A percentile compares a stretch with the other conserved stretches of the same genome.
Conservation (phyloP, 306 rosid species). For the Senna tora region DNA sequence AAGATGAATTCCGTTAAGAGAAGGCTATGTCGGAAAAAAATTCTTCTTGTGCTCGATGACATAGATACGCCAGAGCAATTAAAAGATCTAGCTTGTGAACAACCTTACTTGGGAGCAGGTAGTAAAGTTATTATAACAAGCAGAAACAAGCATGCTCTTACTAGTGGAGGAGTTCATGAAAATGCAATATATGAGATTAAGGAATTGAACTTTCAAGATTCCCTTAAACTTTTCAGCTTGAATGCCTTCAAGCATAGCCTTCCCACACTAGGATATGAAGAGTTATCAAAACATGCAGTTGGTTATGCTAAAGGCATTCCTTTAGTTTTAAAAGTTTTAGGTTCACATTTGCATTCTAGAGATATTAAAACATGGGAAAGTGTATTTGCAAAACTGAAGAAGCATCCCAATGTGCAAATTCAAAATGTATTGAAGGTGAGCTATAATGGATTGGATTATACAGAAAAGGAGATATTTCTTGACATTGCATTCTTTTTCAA, state of each 20-base stretch:
- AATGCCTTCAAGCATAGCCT: conserved; percentile 34
- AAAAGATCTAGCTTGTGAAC: too few relatives aligned
- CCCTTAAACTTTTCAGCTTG: conserved; percentile 35
- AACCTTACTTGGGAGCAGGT: too few relatives aligned
- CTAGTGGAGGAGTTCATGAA: neutral
- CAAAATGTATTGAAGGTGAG: neutral
- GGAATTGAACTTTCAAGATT: conserved; percentile 9
- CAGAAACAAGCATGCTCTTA: too few relatives aligned
- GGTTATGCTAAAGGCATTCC: conserved; percentile 20
- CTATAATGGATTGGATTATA: neutral
- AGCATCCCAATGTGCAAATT: neutral
- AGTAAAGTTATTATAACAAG: too few relatives aligned
- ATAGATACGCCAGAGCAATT: too few relatives aligned
- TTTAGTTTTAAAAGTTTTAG: conserved; percentile 18
- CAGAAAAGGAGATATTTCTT: neutral
- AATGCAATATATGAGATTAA: neutral
- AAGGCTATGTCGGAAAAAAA: too few relatives aligned
- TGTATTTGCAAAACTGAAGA: neutral
- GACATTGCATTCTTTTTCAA: neutral
- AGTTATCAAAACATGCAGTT: neutral
- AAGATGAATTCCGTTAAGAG: neutral
- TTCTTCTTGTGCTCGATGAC: too few relatives aligned
- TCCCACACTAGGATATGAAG: neutral
- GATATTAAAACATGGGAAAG: neutral
- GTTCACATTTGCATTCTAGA: neutral